Evolutionary conservation across 306 rosid species (phyloP).

Genomic region (Fragaria ananassa): DNA sequence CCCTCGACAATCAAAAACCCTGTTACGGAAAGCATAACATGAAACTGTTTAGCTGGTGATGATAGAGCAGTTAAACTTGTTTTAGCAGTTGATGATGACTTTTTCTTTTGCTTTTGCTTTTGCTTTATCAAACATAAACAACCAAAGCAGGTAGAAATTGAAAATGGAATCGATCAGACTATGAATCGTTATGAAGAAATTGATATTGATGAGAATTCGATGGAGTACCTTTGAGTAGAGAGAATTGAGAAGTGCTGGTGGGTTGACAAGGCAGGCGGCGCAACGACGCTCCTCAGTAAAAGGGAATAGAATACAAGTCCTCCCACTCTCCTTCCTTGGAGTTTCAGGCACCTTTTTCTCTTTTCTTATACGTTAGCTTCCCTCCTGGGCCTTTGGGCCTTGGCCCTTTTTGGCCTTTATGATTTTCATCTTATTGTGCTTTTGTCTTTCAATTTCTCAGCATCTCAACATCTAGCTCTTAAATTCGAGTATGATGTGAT

Average conservation of each 20-base stretch:
- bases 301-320: background rate
- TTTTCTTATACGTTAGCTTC: slow-evolving; percentile 9
- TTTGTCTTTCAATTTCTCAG: no score
- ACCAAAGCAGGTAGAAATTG: slow-evolving; percentile 6
- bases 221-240: background rate
- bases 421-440: background rate
- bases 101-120: slow-evolving; percentile 5
- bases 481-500: background rate
- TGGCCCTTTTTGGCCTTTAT: background rate
- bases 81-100: background rate
- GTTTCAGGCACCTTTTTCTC: slow-evolving; percentile 9
- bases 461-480: no score
- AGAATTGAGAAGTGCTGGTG: background rate
- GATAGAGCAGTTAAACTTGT: background rate
- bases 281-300: slow-evolving; percentile 21
- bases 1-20: background rate
- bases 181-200: background rate
- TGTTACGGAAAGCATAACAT: background rate
- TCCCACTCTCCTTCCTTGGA: slow-evolving; percentile 10
- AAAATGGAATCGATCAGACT: slow-evolving; percentile 18
- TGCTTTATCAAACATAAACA: background rate
- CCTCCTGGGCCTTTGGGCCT: background rate
- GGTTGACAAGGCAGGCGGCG: slow-evolving; percentile 10
- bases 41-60: background rate
- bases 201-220: background rate